Percentiles rank a stretch among this genome's conserved stretches.
phyloP scores from a whole-genome alignment of 139 green algal species.

The Raphidocelis subcapitata region DNA sequence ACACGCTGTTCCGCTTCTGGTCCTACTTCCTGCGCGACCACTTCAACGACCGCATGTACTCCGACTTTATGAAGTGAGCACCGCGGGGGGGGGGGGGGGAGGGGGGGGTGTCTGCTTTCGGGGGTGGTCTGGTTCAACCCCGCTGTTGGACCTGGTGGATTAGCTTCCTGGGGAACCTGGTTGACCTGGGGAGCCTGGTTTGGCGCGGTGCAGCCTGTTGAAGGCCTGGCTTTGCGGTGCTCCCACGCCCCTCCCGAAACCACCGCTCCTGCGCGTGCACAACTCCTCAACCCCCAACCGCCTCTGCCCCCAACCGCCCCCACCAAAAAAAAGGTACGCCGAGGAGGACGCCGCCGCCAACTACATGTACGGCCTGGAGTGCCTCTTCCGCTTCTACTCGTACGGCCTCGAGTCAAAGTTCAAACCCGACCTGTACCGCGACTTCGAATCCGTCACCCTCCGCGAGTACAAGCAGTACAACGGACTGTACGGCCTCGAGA shows the following conservation, averaged over 20 bases:
- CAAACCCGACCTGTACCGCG: conserved; percentile 66
- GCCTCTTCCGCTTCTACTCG: conserved; percentile 93
- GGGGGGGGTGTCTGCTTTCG: too few species aligned
- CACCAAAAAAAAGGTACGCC: conserved; percentile 28
- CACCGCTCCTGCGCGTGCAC: too few species aligned
- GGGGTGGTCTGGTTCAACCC: too few species aligned
- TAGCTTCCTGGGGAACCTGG: too few species aligned
- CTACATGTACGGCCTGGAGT: conserved; percentile 96
- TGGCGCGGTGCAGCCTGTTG: too few species aligned
- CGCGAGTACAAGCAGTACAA: conserved; percentile 33
- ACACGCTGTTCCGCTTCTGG: conserved; percentile 98
- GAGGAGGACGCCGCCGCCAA: conserved; percentile 38
- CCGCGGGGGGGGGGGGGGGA: neutral
- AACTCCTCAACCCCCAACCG: too few species aligned
- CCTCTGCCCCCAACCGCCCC: too few species aligned
- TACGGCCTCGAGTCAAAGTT: conserved; percentile 93
- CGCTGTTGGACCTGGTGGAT: too few species aligned
- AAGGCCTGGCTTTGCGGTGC: too few species aligned
- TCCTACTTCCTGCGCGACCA: conserved; percentile 95
- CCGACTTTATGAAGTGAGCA: conserved; percentile 68
- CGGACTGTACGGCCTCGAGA: conserved; percentile 96
- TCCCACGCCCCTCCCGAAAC: too few species aligned
- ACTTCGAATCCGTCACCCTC: conserved; percentile 48
- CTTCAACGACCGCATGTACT: conserved; percentile 94
- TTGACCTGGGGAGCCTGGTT: too few species aligned